These are phyloP conservation scores for Russula compacta DNA, from an alignment of 768 basidiomycete genomes.

Conservation along the genomic window DNA sequence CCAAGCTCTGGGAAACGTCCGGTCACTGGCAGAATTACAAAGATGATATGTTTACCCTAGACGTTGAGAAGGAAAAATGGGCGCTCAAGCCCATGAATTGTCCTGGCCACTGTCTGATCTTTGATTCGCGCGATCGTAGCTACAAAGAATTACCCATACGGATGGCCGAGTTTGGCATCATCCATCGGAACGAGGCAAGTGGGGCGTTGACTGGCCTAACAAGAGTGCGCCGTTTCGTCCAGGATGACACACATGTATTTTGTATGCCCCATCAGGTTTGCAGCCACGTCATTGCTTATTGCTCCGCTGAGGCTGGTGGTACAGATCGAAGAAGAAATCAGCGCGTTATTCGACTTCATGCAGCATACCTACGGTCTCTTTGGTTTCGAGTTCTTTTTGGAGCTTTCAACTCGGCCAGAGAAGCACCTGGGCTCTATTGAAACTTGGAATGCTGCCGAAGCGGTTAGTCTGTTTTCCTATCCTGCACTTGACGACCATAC, in stretches of 20 bases:
- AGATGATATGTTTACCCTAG: conserved; percentile 94
- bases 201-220: conserved; percentile 91
- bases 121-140: conserved; percentile 86
- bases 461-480: conserved; percentile 34
- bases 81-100: conserved; percentile 99
- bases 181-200: conserved; percentile 94
- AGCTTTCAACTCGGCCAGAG: conserved; percentile 92
- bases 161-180: conserved; percentile 97
- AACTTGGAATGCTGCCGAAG: conserved; percentile 87
- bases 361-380: conserved; percentile 88
- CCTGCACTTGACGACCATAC: neutral
- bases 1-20: conserved; percentile 95
- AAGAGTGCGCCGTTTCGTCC: conserved; percentile 88
- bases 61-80: conserved; percentile 94
- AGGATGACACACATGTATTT: conserved; percentile 98
- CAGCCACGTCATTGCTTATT: neutral
- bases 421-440: conserved; percentile 85
- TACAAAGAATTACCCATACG: conserved; percentile 95
- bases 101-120: conserved; percentile 93
- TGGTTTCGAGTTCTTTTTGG: conserved; percentile 89
- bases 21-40: conserved; percentile 98
- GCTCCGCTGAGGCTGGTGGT: neutral
- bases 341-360: conserved; percentile 88
- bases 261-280: conserved; percentile 86
- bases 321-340: conserved; percentile 82